phyloP scores from a whole-genome alignment of 208 protist genomes.

The Trypanosoma cruzi region DNA sequence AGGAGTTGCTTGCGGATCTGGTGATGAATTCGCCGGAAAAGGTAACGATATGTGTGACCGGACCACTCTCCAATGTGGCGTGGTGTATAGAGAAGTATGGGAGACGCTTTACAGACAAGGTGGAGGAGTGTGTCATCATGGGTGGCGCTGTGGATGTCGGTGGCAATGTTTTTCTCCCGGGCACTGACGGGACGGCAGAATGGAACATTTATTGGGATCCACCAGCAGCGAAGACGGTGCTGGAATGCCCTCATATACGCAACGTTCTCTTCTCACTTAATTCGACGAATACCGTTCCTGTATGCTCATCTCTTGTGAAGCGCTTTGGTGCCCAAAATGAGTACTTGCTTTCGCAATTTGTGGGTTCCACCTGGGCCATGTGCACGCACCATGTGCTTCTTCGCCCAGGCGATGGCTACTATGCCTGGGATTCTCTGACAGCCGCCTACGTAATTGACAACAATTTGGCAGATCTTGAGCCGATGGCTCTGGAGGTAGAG shows the following conservation, averaged over 20 bases:
- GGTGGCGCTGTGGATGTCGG: slow-evolving; percentile 81
- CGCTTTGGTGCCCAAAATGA: slow-evolving; percentile 79
- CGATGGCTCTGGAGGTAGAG: slow-evolving; percentile 59
- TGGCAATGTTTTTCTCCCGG: slow-evolving; percentile 83
- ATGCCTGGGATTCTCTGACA: slow-evolving; percentile 90
- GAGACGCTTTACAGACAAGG: slow-evolving; percentile 68
- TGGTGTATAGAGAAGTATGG: slow-evolving; percentile 87
- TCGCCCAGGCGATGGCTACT: slow-evolving; percentile 77
- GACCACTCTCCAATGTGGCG: slow-evolving; percentile 83
- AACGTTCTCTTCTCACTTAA: slow-evolving; percentile 85
- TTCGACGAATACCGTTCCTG: slow-evolving; percentile 84
- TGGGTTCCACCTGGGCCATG: slow-evolving; percentile 78
- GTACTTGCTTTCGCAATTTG: slow-evolving; percentile 84
- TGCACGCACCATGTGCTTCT: slow-evolving; percentile 77
- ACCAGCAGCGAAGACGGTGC: slow-evolving; percentile 64
- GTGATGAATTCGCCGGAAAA: slow-evolving; percentile 70
- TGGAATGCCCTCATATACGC: slow-evolving; percentile 50
- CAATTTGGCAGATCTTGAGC: slow-evolving; percentile 46
- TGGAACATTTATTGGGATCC: slow-evolving; percentile 94
- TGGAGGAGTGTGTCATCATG: slow-evolving; percentile 90
- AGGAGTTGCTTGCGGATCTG: slow-evolving; percentile 79
- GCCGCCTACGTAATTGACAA: slow-evolving; percentile 77
- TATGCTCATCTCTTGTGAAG: slow-evolving; percentile 67
- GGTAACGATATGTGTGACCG: slow-evolving; percentile 90
- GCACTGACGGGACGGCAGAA: slow-evolving; percentile 79